Base-by-base conservation (phyloP, 2,329 filamentous ascomycete species). In the Coniosporium tulheliwenetii region DNA sequence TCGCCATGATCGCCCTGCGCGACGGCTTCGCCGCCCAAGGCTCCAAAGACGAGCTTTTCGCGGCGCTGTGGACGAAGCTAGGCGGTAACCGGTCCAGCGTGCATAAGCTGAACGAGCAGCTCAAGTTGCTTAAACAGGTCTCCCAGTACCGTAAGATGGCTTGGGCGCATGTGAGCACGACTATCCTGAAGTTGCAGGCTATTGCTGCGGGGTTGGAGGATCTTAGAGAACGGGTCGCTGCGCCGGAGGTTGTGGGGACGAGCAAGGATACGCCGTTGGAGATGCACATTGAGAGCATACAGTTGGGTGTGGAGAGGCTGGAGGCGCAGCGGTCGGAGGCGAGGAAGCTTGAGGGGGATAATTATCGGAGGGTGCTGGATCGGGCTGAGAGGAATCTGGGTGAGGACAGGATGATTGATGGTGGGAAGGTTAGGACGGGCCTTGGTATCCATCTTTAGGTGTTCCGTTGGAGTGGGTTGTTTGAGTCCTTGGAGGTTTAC, bases 221-320 rank as follows among this genome's bases (percentile, higher is more conserved):
- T 50, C 57, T 93, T 48, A 66, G 81, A 15, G 80, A 85, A 44
- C 65, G 79, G 5, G 79, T 87, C 8, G 76, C 74, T 0, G 70
- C 73, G 42, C 81, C 83, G 0, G 77, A 77, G 47, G 56, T 80
- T 8, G 50, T 77, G 9, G 69, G 69, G 1, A 69, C 65, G 19
- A 62, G 63, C 7, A 57, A 60, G 3, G 62, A 66, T 26, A 66
- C 85, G 8, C 81, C 82, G 2, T 62, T 91, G 4, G 70, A 71
- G 39, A 77, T 85, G 35, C 82, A 91, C 53, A 77, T 91, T 34
- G 77, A 85, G 48, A 78, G 76, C 42, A 85, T 91, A 45, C 69
- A 81, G 43, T 65, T 75, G 38, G 80, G 81, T 0, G 75, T 87
- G 1, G 79, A 86, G 57, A 67, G 84, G 46, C 61, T 91, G 44